phyloP scores from a whole-genome alignment of 1,139 yeast genomes.

The Lodderomyces parapsilosis region DNA sequence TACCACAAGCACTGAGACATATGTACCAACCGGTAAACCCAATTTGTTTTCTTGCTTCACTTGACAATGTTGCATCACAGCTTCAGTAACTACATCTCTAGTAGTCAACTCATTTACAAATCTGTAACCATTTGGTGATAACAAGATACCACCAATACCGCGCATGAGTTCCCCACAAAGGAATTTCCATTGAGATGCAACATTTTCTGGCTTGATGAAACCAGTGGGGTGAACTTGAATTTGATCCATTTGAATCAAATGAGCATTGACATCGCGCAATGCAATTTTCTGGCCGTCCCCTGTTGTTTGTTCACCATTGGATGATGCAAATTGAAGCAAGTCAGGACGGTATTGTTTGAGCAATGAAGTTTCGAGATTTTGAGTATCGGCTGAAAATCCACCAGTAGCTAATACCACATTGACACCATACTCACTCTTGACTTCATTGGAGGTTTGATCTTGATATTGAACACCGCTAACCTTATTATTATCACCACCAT shows the following conservation, averaged over 20 bases:
- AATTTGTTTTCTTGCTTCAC: slow-evolving; percentile 12
- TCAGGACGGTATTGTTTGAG: slow-evolving; percentile 34
- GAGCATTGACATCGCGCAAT: slow-evolving; percentile 28
- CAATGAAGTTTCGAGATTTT: slow-evolving; percentile 17
- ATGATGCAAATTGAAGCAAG: slow-evolving; percentile 30
- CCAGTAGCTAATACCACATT: slow-evolving; percentile 39
- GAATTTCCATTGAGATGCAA: slow-evolving; percentile 26
- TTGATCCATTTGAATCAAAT: slow-evolving; percentile 35
- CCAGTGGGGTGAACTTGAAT: slow-evolving; percentile 44
- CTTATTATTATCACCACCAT: slow-evolving; percentile 10
- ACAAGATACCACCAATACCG: slow-evolving; percentile 39
- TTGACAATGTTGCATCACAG: slow-evolving; percentile 23
- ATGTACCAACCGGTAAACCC: slow-evolving; percentile 14
- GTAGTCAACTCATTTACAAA: slow-evolving; percentile 37
- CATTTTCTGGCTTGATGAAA: slow-evolving; percentile 24
- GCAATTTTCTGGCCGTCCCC: slow-evolving; percentile 43
- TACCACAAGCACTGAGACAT: slow-evolving; percentile 26
- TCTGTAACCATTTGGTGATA: slow-evolving; percentile 32
- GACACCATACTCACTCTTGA: slow-evolving; percentile 12
- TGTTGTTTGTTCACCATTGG: slow-evolving; percentile 34
- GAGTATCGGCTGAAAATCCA: slow-evolving; percentile 35
- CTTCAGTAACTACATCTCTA: slow-evolving; percentile 32
- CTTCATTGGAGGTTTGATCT: slow-evolving; percentile 7
- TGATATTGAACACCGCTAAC: slow-evolving; percentile 26
- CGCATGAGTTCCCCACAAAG: slow-evolving; percentile 39